Evolutionary conservation across 108 stramenopile genomes (phyloP).

Genomic region (Chaetoceros muelleri): DNA sequence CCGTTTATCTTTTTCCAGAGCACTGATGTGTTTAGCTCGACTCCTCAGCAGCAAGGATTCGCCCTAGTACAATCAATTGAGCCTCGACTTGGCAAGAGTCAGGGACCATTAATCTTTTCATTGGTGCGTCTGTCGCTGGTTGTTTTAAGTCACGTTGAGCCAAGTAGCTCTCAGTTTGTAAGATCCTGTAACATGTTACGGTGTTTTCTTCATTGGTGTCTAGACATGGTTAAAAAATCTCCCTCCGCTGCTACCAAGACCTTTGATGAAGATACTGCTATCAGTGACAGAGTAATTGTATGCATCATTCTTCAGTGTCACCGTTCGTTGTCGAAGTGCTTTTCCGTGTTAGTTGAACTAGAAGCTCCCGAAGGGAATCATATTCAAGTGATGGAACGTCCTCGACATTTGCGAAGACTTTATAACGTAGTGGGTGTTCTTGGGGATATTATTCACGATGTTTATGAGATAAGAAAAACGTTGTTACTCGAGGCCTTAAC

Average conservation of each 20-base stretch:
- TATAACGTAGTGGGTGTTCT: conserved; percentile 48
- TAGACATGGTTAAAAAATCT: conserved; percentile 63
- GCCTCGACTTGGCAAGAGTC: conserved; percentile 56
- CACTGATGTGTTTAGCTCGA: conserved; percentile 39
- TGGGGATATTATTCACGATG: conserved; percentile 53
- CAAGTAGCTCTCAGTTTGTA: conserved; percentile 60
- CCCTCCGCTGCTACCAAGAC: conserved; percentile 27
- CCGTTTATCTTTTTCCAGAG: conserved; percentile 80
- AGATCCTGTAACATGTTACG: conserved; percentile 67
- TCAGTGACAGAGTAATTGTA: conserved; percentile 53
- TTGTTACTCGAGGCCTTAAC: conserved; percentile 43
- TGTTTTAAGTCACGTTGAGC: conserved; percentile 55
- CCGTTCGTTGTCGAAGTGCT: conserved; percentile 56
- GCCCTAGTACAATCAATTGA: conserved; percentile 65
- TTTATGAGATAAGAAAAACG: conserved; percentile 45
- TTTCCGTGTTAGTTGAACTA: conserved; percentile 43
- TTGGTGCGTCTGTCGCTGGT: conserved; percentile 64
- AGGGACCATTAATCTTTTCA: conserved; percentile 63
- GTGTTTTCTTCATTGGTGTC: conserved; percentile 66
- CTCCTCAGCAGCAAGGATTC: conserved; percentile 69
- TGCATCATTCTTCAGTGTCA: conserved; percentile 66
- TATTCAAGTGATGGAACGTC: conserved; percentile 41
- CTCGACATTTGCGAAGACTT: conserved; percentile 32
- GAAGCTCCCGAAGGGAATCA: conserved; percentile 40
- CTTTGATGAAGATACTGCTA: conserved; percentile 50